Evolutionary conservation across 345 rosid genomes (phyloP).

Genomic region (Anastatica hierochuntica): DNA sequence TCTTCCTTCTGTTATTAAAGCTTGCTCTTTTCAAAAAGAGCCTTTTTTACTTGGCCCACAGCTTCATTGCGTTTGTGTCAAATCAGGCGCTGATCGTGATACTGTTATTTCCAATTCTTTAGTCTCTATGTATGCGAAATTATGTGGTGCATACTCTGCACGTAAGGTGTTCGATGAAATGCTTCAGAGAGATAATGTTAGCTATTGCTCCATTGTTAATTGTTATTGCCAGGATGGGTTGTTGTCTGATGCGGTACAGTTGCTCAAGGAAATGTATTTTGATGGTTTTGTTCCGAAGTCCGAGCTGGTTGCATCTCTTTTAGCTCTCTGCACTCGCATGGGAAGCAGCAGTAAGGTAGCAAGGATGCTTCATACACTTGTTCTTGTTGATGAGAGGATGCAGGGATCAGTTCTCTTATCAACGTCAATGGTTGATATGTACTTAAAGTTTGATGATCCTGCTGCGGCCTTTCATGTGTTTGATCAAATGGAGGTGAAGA

Average conservation of each 20-base stretch:
- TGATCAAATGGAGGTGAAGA: slow-evolving; percentile 30
- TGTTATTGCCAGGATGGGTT: slow-evolving; percentile 30
- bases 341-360: slow-evolving; percentile 20
- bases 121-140: slow-evolving; percentile 33
- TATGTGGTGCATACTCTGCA: slow-evolving; percentile 15
- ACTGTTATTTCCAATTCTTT: slow-evolving; percentile 39
- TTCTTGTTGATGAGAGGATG: slow-evolving; percentile 30
- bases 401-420: slow-evolving; percentile 29
- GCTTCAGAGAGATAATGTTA: slow-evolving; percentile 33
- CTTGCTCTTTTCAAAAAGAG: slow-evolving; percentile 24
- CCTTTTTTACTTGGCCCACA: slow-evolving; percentile 28
- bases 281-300: slow-evolving; percentile 36
- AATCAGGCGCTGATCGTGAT: slow-evolving; percentile 35
- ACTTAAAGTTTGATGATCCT: slow-evolving; percentile 31
- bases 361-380: slow-evolving; percentile 39
- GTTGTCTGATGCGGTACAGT: slow-evolving; percentile 17
- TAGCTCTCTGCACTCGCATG: slow-evolving; percentile 28
- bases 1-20: slow-evolving; percentile 45
- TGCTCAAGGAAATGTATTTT: slow-evolving; percentile 31
- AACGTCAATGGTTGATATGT: slow-evolving; percentile 42
- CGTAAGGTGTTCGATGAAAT: slow-evolving; percentile 35
- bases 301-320: slow-evolving; percentile 37
- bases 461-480: slow-evolving; percentile 30
- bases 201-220: slow-evolving; percentile 37
- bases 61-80: slow-evolving; percentile 33